phyloP scores from a whole-genome alignment of 257 asterid species.

The Gardenia jasminoides region DNA sequence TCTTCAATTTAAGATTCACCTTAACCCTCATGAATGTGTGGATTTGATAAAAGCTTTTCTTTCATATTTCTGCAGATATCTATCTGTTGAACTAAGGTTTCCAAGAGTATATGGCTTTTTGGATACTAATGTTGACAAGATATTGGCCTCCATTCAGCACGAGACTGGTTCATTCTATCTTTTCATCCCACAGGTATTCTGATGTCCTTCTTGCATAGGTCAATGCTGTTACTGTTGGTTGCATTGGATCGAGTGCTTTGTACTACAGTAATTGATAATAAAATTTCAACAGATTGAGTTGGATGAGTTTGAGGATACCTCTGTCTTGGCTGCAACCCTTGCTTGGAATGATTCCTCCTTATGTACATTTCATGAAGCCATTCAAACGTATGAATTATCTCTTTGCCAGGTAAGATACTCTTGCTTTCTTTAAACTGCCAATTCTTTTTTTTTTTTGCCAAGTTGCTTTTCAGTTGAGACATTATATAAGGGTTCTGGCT shows the following conservation, averaged over 20 bases:
- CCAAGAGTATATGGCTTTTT: slow-evolving; percentile 76
- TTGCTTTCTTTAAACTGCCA: slow-evolving; percentile 9
- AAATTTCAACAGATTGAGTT: slow-evolving; percentile 35
- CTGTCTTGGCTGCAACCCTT: slow-evolving; percentile 57
- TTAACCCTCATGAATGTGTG: background rate
- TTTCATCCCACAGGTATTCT: slow-evolving; percentile 71
- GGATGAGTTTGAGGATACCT: slow-evolving; percentile 61
- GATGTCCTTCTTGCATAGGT: slow-evolving; percentile 6
- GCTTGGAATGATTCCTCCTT: slow-evolving; percentile 71
- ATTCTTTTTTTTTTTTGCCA: background rate
- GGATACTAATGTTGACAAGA: slow-evolving; percentile 51
- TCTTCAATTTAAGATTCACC: background rate
- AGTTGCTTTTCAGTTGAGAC: background rate
- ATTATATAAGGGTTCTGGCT: background rate
- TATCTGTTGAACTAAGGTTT: slow-evolving; percentile 58
- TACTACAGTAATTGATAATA: background rate
- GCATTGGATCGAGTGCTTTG: no score
- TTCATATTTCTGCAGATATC: slow-evolving; percentile 47
- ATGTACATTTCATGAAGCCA: slow-evolving; percentile 56
- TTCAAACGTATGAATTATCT: slow-evolving; percentile 43
- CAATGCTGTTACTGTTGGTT: background rate
- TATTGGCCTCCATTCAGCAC: slow-evolving; percentile 41
- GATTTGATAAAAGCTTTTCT: background rate
- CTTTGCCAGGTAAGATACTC: slow-evolving; percentile 60
- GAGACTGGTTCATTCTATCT: slow-evolving; percentile 62